A percentile compares a stretch with the other conserved stretches of the same genome.
Evolutionary conservation across 2,329 filamentous ascomycete species (phyloP).

Genomic region (Colletotrichum aenigma): DNA sequence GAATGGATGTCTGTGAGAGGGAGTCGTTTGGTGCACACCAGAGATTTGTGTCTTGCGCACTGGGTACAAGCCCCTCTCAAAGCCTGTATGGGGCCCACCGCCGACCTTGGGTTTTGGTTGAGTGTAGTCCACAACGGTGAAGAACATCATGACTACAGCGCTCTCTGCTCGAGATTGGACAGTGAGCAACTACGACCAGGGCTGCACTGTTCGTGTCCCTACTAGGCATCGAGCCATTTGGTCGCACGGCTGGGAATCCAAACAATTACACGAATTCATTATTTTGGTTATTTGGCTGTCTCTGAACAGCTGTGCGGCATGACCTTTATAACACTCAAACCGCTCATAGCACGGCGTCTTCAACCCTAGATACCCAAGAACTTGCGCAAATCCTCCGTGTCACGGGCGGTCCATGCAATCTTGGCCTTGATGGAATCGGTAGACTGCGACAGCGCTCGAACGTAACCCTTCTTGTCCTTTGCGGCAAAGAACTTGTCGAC

Average conservation of each 20-base stretch:
- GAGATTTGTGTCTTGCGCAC: background rate
- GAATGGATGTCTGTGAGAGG: background rate
- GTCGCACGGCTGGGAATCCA: background rate
- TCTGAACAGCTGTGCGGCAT: background rate
- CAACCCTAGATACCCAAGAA: constrained; percentile 47
- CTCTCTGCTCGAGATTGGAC: background rate
- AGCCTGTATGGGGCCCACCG: background rate
- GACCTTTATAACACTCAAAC: no score
- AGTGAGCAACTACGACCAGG: background rate
- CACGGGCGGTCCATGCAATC: constrained; percentile 78
- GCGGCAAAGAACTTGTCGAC: constrained; percentile 81
- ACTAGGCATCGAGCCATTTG: background rate
- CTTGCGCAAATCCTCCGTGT: constrained; percentile 70
- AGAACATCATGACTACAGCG: background rate
- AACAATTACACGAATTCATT: background rate
- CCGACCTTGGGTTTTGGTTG: background rate
- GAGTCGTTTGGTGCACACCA: background rate
- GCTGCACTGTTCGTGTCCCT: background rate
- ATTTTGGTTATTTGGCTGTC: background rate
- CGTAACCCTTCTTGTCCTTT: constrained; percentile 85
- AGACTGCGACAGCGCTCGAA: constrained; percentile 88
- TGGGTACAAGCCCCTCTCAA: background rate
- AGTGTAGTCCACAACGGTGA: background rate
- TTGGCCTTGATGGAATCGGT: constrained; percentile 85
- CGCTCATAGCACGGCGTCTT: background rate